These are phyloP conservation scores for Euphorbia celastroides DNA, from an alignment of 441 rosid genomes.

Conservation along the genomic window DNA sequence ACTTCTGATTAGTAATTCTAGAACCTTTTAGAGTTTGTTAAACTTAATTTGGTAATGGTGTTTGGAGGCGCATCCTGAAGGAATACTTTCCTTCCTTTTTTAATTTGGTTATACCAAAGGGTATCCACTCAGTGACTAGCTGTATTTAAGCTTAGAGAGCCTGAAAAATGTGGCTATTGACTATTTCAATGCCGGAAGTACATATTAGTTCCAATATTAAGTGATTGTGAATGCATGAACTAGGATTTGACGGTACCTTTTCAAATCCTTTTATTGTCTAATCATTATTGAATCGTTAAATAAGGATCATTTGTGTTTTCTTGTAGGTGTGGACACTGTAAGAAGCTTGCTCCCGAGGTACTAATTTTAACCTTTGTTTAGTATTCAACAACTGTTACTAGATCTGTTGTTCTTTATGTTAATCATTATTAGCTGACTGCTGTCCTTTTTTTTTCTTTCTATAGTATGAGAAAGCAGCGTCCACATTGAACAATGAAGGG, in stretches of 20 bases:
- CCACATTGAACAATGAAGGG: conserved; percentile 56
- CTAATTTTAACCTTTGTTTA: background rate
- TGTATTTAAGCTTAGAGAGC: background rate
- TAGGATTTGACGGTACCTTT: background rate
- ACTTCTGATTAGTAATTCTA: background rate
- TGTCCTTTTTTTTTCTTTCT: conserved; percentile 8
- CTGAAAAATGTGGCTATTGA: background rate
- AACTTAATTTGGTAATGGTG: background rate
- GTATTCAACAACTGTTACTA: background rate
- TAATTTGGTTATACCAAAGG: no score
- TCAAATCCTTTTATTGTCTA: background rate
- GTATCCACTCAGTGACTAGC: no score
- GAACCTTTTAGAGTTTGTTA: background rate
- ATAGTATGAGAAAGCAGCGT: conserved; percentile 93
- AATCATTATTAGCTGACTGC: background rate
- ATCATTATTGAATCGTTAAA: background rate
- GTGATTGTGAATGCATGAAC: background rate
- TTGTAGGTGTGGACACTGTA: conserved; percentile 95
- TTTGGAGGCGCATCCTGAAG: background rate
- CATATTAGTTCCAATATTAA: background rate
- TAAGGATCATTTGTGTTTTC: background rate
- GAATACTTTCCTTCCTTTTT: background rate
- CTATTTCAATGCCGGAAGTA: background rate
- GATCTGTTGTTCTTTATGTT: background rate
- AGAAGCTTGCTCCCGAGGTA: conserved; percentile 97